These are phyloP conservation scores for Kwoniella shivajii DNA, from an alignment of 1,284 basidiomycete genomes.

Conservation along the genomic window DNA sequence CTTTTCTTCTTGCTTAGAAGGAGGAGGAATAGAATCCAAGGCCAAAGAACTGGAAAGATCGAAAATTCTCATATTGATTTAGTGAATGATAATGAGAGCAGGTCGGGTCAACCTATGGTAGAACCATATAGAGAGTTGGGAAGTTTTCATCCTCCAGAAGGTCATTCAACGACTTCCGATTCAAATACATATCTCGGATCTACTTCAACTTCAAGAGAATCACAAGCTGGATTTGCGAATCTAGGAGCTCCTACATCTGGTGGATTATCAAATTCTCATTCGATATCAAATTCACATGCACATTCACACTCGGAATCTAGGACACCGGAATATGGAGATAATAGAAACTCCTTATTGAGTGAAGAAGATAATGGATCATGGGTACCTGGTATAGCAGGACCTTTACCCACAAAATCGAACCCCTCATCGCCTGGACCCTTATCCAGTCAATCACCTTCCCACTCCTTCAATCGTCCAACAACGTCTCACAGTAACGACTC, in stretches of 20 bases:
- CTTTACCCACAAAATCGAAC: conserved; percentile 21
- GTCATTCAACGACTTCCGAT: neutral
- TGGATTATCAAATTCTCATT: neutral
- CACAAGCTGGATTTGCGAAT: conserved; percentile 21
- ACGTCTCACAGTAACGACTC: neutral
- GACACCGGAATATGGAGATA: neutral
- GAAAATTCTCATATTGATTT: conserved; percentile 16
- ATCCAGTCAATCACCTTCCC: neutral
- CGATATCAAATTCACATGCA: too few relatives aligned
- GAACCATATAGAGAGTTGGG: conserved; percentile 29
- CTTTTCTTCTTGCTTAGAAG: conserved; percentile 29
- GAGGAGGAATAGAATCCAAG: conserved; percentile 13
- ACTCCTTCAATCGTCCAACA: neutral
- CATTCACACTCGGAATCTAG: too few relatives aligned
- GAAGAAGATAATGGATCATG: conserved; percentile 12
- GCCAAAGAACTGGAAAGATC: neutral
- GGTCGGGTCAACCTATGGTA: conserved; percentile 12
- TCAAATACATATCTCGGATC: neutral
- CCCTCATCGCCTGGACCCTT: neutral
- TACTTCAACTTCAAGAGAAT: neutral
- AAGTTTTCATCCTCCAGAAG: conserved; percentile 6
- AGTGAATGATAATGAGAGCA: conserved; percentile 4
- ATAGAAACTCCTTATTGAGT: neutral
- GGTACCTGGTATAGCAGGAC: conserved; percentile 23
- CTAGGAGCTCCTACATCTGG: conserved; percentile 10